Evolutionary conservation across 208 protist species (phyloP).

Genomic region (Porcisia hertigi): DNA sequence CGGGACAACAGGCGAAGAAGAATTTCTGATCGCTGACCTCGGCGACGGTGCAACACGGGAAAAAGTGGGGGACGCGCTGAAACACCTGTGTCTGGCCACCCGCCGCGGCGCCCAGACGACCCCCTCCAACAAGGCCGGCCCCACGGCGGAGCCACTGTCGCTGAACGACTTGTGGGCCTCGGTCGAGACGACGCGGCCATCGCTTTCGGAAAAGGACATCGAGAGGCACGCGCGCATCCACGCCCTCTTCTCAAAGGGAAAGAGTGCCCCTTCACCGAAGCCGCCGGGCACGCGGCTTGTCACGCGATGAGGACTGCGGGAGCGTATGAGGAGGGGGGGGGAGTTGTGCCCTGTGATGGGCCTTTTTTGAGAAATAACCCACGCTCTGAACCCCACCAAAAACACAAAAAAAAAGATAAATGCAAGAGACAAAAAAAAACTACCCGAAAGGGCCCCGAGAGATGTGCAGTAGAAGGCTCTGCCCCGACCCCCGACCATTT

Average conservation of each 20-base stretch:
- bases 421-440: background rate
- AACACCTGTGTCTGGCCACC: constrained; percentile 14
- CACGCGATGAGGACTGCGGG: constrained; percentile 25
- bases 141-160: constrained; percentile 34
- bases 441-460: background rate
- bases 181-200: constrained; percentile 54
- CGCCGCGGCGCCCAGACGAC: background rate
- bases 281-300: constrained; percentile 55
- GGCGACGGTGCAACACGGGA: constrained; percentile 55
- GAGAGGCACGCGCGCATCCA: constrained; percentile 71
- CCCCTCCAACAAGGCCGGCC: constrained; percentile 3
- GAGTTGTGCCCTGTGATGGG: background rate
- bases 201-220: constrained; percentile 67
- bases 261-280: constrained; percentile 23
- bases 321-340: background rate
- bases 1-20: constrained; percentile 11
- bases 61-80: constrained; percentile 67
- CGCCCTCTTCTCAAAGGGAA: constrained; percentile 59
- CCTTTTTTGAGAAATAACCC: background rate
- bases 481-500: background rate
- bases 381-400: background rate
- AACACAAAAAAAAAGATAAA: background rate
- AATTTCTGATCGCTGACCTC: constrained; percentile 60
- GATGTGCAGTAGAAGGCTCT: background rate
- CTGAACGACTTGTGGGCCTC: constrained; percentile 60